These are phyloP conservation scores for Pseudogymnoascus sp. DNA, from an alignment of 2,329 filamentous ascomycete species.

Conservation along the genomic window DNA sequence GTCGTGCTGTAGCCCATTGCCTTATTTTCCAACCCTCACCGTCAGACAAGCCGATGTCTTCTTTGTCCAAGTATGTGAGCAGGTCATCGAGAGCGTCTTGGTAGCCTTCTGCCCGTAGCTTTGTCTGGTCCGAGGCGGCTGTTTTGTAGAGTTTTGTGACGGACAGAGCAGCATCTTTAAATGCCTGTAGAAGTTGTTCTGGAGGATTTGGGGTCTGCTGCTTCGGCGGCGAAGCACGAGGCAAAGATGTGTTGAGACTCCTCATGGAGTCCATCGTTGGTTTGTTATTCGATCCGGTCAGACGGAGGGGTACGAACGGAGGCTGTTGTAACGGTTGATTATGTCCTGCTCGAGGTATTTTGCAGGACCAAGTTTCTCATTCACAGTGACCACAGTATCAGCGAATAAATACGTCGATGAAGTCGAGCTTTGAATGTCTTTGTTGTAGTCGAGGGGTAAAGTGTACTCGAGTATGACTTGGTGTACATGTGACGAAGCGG, in stretches of 20 bases:
- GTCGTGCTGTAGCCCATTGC: conserved; percentile 58
- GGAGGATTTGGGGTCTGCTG: conserved; percentile 36
- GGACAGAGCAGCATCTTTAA: conserved; percentile 84
- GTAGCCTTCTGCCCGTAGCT: conserved; percentile 73
- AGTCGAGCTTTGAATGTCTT: background rate
- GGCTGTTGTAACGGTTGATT: background rate
- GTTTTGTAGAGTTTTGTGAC: conserved; percentile 96
- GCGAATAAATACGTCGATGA: background rate
- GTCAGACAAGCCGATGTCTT: conserved; percentile 68
- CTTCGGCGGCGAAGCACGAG: conserved; percentile 39
- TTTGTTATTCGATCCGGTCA: conserved; percentile 6
- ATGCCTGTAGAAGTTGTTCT: conserved; percentile 72
- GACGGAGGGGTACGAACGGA: background rate
- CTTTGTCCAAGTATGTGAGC: conserved; percentile 73
- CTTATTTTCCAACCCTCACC: conserved; percentile 62
- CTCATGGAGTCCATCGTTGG: conserved; percentile 54
- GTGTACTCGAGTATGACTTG: background rate
- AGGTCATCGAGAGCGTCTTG: conserved; percentile 91
- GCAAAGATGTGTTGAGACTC: conserved; percentile 52
- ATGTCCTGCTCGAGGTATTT: background rate
- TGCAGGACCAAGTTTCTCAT: background rate
- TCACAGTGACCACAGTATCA: background rate
- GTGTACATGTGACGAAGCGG: conserved; percentile 6
- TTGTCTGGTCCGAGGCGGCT: conserved; percentile 67
- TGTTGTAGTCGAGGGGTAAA: background rate